These are phyloP conservation scores for Gossypium arboreum DNA, from an alignment of 345 rosid species.

Conservation along the genomic window DNA sequence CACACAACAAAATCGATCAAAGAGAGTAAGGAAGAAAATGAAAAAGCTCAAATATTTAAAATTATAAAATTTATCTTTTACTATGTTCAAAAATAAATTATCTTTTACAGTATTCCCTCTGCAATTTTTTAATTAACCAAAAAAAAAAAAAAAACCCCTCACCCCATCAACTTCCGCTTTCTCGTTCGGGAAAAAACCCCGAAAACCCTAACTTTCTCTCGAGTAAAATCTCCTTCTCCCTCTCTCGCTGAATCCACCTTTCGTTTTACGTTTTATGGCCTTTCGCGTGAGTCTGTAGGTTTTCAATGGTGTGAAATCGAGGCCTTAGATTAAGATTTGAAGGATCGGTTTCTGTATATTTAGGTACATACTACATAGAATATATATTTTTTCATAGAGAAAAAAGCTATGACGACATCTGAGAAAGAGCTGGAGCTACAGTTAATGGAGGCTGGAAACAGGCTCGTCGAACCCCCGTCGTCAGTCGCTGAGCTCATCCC, in stretches of 20 bases:
- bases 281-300: slow-evolving; percentile 12
- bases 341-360: slow-evolving; percentile 22
- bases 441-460: slow-evolving; percentile 65
- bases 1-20: no score
- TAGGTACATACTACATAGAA: not conserved
- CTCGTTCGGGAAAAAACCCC: slow-evolving; percentile 8
- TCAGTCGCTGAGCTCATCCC: slow-evolving; percentile 68
- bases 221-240: not conserved
- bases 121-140: not conserved
- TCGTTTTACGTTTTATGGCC: slow-evolving; percentile 15
- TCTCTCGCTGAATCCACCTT: slow-evolving; percentile 21
- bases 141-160: not conserved
- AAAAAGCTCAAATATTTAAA: not conserved
- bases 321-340: slow-evolving; percentile 15
- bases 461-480: slow-evolving; percentile 65
- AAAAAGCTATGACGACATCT: slow-evolving; percentile 41
- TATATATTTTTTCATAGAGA: not conserved
- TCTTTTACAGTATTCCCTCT: not conserved
- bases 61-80: no score
- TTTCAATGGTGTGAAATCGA: slow-evolving; percentile 35
- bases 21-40: not conserved
- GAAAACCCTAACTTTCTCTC: not conserved
- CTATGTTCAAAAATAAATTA: no score
- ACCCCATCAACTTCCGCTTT: not conserved
- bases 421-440: slow-evolving; percentile 63